Conservation (phyloP, 768 basidiomycete species). For the Pholiota microspora region DNA sequence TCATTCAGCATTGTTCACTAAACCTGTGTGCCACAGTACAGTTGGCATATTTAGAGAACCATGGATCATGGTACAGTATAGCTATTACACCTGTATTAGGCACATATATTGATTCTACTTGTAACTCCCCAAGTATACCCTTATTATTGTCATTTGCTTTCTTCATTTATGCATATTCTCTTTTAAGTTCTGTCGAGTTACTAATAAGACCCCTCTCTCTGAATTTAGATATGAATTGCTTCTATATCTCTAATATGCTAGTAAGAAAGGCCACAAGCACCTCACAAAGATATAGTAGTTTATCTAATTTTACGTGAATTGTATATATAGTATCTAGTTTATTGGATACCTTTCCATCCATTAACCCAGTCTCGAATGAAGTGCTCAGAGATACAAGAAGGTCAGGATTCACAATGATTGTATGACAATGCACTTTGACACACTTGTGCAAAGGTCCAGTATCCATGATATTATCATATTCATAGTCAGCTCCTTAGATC, state of each 20-base stretch:
- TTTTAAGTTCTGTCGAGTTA: no score
- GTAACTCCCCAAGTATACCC: no score
- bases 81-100: no score
- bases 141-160: no score
- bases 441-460: slow-evolving; percentile 22
- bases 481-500: slow-evolving; percentile 7
- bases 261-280: slow-evolving; percentile 24
- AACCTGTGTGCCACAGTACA: no score
- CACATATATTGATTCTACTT: no score
- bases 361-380: slow-evolving; percentile 5
- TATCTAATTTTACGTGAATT: slow-evolving; percentile 3
- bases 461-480: slow-evolving; percentile 21
- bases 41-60: no score
- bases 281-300: slow-evolving; percentile 11
- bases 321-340: slow-evolving; percentile 17
- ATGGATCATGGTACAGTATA: no score
- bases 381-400: slow-evolving; percentile 17
- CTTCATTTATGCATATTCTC: no score
- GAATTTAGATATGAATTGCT: slow-evolving; percentile 17
- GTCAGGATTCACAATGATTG: slow-evolving; percentile 19
- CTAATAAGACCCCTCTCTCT: slow-evolving; percentile 10
- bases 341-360: slow-evolving; percentile 25
- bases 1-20: no score
- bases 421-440: slow-evolving; percentile 12
- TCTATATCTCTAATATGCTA: slow-evolving; percentile 17